These are phyloP conservation scores for Mytilinidion resinicola DNA, from an alignment of 495 filamentous ascomycete genomes.

Conservation along the genomic window DNA sequence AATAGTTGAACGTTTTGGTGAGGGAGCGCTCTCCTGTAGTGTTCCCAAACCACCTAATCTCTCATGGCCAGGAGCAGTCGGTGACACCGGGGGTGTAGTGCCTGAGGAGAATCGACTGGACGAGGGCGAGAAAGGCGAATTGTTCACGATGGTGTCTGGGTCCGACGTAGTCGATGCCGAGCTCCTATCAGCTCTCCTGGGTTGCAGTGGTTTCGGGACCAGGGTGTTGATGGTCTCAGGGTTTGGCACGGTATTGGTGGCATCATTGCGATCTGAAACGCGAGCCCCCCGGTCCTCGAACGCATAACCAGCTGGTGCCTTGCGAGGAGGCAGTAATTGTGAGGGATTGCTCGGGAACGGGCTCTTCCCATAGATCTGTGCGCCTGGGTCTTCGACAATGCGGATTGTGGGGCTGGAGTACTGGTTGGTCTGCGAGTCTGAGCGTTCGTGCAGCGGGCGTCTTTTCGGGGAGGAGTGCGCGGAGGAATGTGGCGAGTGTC, in stretches of 20 bases:
- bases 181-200: constrained; percentile 20
- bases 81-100: constrained; percentile 27
- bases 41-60: constrained; percentile 20
- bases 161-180: constrained; percentile 29
- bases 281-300: constrained; percentile 26
- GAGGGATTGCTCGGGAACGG: constrained; percentile 34
- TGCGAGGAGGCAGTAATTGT: constrained; percentile 31
- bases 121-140: constrained; percentile 18
- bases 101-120: constrained; percentile 29
- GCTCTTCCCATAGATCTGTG: constrained; percentile 31
- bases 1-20: constrained; percentile 16
- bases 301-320: constrained; percentile 17
- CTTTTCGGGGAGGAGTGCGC: constrained; percentile 29
- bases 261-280: constrained; percentile 25
- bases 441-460: constrained; percentile 50
- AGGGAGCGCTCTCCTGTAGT: constrained; percentile 15
- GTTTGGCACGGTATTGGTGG: constrained; percentile 28
- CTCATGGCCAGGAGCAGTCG: not conserved
- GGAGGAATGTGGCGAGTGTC: constrained; percentile 19
- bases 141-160: constrained; percentile 23
- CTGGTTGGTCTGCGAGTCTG: constrained; percentile 49
- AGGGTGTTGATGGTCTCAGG: constrained; percentile 24
- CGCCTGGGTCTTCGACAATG: constrained; percentile 29
- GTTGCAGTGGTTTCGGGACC: constrained; percentile 29
- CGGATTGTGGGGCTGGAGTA: constrained; percentile 48